These are phyloP conservation scores for Apiospora kogelbergensis DNA, from an alignment of 2,329 filamentous ascomycete genomes.

Conservation along the genomic window DNA sequence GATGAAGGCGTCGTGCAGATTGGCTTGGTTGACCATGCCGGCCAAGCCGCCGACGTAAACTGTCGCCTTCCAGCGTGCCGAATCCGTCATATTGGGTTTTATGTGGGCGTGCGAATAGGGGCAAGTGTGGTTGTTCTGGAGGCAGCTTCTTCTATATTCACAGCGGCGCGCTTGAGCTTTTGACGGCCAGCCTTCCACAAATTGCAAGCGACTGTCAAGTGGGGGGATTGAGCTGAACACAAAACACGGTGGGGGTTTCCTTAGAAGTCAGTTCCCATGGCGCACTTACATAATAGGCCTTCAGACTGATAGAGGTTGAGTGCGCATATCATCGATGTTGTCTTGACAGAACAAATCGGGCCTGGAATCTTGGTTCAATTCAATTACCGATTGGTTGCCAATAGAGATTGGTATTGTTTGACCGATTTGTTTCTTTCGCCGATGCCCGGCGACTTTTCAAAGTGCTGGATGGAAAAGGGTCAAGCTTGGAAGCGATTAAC, in stretches of 20 bases:
- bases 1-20: slow-evolving; percentile 87
- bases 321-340: neutral
- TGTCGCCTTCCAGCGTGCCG: slow-evolving; percentile 82
- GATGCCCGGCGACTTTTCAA: neutral
- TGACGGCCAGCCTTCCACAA: slow-evolving; percentile 2
- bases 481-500: neutral
- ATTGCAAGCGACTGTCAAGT: neutral
- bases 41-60: slow-evolving; percentile 91
- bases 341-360: neutral
- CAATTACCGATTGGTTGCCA: neutral
- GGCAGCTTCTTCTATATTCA: neutral
- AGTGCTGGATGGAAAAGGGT: neutral
- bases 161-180: neutral
- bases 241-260: neutral
- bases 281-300: neutral
- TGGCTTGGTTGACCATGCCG: slow-evolving; percentile 70
- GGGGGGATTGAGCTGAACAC: neutral
- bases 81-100: slow-evolving; percentile 67
- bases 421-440: neutral
- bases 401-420: neutral
- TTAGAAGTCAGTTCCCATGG: neutral
- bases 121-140: neutral
- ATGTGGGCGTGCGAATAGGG: neutral
- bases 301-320: neutral
- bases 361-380: neutral